Evolutionary conservation across 2,329 filamentous ascomycete species (phyloP).

Genomic region (Macrophomina tecta): DNA sequence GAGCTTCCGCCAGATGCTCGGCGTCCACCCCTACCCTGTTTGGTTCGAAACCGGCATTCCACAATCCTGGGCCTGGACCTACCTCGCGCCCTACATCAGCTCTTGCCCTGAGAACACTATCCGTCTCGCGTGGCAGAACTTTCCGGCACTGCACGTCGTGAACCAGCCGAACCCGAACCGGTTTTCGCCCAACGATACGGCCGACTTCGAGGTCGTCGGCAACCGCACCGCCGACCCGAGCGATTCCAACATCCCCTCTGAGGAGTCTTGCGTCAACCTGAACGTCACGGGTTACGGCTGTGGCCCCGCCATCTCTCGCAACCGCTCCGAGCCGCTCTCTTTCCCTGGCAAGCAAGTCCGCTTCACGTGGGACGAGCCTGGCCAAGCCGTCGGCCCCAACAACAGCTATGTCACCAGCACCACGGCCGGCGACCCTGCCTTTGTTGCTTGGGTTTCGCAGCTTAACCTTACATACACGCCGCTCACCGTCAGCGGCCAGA

Average conservation of each 20-base stretch:
- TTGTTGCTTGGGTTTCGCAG: constrained; percentile 78
- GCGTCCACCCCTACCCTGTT: constrained; percentile 79
- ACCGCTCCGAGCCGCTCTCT: constrained; percentile 73
- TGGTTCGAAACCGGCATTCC: constrained; percentile 83
- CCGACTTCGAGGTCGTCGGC: constrained; percentile 68
- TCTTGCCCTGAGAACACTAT: constrained; percentile 76
- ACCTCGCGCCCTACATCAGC: constrained; percentile 80
- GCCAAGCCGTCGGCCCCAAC: constrained; percentile 74
- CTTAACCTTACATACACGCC: constrained; percentile 62
- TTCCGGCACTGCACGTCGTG: constrained; percentile 71
- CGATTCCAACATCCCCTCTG: constrained; percentile 51
- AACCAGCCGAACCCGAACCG: constrained; percentile 80
- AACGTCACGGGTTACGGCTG: constrained; percentile 64
- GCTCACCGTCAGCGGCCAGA: constrained; percentile 68
- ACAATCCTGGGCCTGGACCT: constrained; percentile 84
- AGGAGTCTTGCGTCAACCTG: constrained; percentile 64
- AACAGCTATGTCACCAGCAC: constrained; percentile 77
- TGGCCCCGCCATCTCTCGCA: constrained; percentile 68
- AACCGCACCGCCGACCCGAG: constrained; percentile 63
- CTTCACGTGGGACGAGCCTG: constrained; percentile 75
- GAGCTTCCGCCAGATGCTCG: constrained; percentile 82
- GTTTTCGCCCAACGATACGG: constrained; percentile 66
- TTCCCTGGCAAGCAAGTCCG: constrained; percentile 76
- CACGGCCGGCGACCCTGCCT: constrained; percentile 64
- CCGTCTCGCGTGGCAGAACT: constrained; percentile 83